A percentile compares a stretch with the other conserved stretches of the same genome.
Evolutionary conservation across 2,329 filamentous ascomycete species (phyloP).

Genomic region (Pyrenochaeta sp.): DNA sequence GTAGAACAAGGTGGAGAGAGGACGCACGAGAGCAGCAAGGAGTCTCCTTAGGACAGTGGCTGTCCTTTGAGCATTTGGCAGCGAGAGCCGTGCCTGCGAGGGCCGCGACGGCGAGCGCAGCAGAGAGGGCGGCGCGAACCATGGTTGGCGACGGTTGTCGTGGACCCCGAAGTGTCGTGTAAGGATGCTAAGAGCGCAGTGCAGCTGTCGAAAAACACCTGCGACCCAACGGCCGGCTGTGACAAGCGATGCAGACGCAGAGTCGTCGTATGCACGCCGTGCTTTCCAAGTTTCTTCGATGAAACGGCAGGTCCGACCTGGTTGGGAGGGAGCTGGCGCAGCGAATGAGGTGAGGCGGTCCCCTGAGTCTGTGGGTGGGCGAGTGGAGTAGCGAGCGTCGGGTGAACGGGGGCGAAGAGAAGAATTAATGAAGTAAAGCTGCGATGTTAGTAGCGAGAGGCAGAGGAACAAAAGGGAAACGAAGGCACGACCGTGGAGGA

Average conservation of each 20-base stretch:
- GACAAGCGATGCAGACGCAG: constrained; percentile 2
- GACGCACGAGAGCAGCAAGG: constrained; percentile 52
- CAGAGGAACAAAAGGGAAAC: constrained; percentile 3
- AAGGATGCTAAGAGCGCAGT: constrained; percentile 37
- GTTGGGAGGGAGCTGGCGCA: constrained; percentile 8
- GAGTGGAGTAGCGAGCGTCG: constrained; percentile 33
- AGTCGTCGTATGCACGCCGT: constrained; percentile 3
- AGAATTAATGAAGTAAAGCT: constrained; percentile 6
- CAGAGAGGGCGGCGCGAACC: constrained; percentile 37
- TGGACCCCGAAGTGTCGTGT: constrained; percentile 37
- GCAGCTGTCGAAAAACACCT: constrained; percentile 36
- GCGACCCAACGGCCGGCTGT: constrained; percentile 9
- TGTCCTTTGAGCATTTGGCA: constrained; percentile 55
- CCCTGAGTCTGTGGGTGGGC: constrained; percentile 16
- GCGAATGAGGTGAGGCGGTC: constrained; percentile 19
- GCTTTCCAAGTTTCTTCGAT: constrained; percentile 18
- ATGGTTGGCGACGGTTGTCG: constrained; percentile 30
- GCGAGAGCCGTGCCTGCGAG: constrained; percentile 35
- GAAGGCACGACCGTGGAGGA: constrained; percentile 8
- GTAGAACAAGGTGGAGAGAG: neutral
- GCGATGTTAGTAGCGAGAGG: constrained; percentile 13
- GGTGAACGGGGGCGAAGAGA: too few relatives aligned
- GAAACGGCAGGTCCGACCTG: constrained; percentile 28
- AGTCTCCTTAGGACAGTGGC: constrained; percentile 70
- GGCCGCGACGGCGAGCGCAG: constrained; percentile 38